Evolutionary conservation across 2,329 filamentous ascomycete species (phyloP).

Genomic region (Davidsoniella eucalypti): DNA sequence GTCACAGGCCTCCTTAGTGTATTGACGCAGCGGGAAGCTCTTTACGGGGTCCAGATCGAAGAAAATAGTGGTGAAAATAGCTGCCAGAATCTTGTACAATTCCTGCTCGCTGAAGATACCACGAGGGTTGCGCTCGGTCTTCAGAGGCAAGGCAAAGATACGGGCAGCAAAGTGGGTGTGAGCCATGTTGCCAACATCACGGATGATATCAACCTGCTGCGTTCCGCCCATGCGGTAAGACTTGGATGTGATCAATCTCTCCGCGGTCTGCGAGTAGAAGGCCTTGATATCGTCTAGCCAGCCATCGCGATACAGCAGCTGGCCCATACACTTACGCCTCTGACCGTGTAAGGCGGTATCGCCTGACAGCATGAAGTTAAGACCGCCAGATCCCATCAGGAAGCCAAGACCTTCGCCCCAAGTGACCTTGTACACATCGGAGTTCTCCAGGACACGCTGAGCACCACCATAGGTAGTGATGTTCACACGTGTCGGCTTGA

Average conservation of each 20-base stretch:
- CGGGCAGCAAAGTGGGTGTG: conserved; percentile 48
- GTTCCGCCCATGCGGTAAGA: conserved; percentile 36
- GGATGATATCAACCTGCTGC: conserved; percentile 53
- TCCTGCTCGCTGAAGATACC: conserved; percentile 40
- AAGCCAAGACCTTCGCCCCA: conserved; percentile 49
- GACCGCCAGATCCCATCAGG: conserved; percentile 39
- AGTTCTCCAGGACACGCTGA: conserved; percentile 43
- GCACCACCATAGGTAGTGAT: conserved; percentile 45
- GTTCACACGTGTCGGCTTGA: conserved; percentile 33
- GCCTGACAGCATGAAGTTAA: conserved; percentile 39
- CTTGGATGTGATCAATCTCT: conserved; percentile 46
- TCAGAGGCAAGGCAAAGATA: conserved; percentile 49
- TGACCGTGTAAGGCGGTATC: conserved; percentile 31
- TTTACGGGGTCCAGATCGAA: conserved; percentile 49
- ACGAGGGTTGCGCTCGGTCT: conserved; percentile 41
- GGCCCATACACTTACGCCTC: conserved; percentile 36
- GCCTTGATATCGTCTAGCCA: conserved; percentile 46
- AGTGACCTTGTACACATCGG: conserved; percentile 43
- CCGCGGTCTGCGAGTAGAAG: conserved; percentile 49
- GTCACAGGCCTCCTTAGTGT: conserved; percentile 36
- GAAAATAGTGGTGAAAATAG: conserved; percentile 51
- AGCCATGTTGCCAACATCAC: conserved; percentile 51
- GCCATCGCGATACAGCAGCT: conserved; percentile 42
- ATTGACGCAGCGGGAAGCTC: conserved; percentile 46
- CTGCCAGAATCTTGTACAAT: conserved; percentile 44